Evolutionary conservation across 1,139 yeast genomes (phyloP), one percentile per base, ranked within the genome.

Genomic region (Wickerhamiella pararugosa): DNA sequence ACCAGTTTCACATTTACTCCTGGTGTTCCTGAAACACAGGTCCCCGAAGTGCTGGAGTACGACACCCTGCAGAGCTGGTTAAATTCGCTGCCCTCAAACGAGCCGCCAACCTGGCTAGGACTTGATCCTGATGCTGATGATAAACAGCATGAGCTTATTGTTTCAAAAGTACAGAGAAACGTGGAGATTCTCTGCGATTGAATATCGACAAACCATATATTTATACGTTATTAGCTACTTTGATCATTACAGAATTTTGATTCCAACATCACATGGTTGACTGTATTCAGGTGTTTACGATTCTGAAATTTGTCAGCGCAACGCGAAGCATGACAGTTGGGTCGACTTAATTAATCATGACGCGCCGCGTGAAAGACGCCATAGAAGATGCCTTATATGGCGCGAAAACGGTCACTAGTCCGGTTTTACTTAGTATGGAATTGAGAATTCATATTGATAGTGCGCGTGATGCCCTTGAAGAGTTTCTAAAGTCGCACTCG

Each of bases 21-120:
- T 8, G 50, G 49, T 7, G 48, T 45, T 2, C 53, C 52, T 0
- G 42, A 43, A 2, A 50, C 75, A 34, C 32, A 25, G 1, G 56
- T 64, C 8, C 87, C 90, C 0, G 79, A 75, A 34, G 72, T 71
- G 0, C 59, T 64, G 15, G 51, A 60, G 0, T 35, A 52, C 0
- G 63, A 56, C 0, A 65, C 57, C n/a, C 69, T 71, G 47, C 37
- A 45, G 5, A 45, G 53, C 3, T 81, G 92, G 92, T 65, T 78
- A 7, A 49, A 56, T 0, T 43, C 51, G 0, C 56, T 81, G 42
- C 90, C 90, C 0, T 73, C 67, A n/a, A 51, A 64, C 8, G 71
- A 73, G 35, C 78, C 84, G 1, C 65, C 79, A 29, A 57, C 64
- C 1, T 81, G 92, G 90, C 57, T 79, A 11, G 80, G 76, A 0